Evolutionary conservation across 176 grass and related monocot species (phyloP).

Genomic region (Musa itinerans): DNA sequence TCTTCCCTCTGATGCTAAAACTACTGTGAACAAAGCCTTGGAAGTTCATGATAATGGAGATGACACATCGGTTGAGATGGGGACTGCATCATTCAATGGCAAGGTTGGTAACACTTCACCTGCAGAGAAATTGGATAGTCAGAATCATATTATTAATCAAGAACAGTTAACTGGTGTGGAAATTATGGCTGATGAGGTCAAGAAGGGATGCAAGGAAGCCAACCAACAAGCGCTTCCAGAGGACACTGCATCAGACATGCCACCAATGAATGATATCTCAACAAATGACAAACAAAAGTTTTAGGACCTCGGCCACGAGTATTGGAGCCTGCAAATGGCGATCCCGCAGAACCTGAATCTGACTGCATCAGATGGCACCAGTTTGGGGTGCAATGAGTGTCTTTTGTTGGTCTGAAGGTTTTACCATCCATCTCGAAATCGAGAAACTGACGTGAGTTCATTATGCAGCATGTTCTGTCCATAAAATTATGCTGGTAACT

Average conservation of each 20-base stretch:
- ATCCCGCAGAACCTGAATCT: too few relatives aligned
- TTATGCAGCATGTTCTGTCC: too few relatives aligned
- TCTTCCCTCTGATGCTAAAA: not conserved
- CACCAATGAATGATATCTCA: not conserved
- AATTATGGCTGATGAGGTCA: not conserved
- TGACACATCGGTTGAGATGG: not conserved
- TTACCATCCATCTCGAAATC: too few relatives aligned
- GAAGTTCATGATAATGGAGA: not conserved
- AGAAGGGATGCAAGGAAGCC: not conserved
- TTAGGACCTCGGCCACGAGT: too few relatives aligned
- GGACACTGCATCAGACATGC: not conserved
- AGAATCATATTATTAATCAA: not conserved
- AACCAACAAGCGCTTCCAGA: not conserved
- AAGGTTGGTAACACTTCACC: not conserved
- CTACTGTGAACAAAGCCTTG: not conserved
- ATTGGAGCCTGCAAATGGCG: too few relatives aligned
- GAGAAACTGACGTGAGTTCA: too few relatives aligned
- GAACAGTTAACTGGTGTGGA: not conserved
- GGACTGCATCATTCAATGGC: not conserved
- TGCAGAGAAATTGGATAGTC: not conserved
- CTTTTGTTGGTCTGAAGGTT: too few relatives aligned
- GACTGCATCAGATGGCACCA: too few relatives aligned
- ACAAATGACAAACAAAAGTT: not conserved
- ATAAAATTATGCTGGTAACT: too few relatives aligned
- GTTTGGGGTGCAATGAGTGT: too few relatives aligned